Evolutionary conservation across 441 rosid genomes (phyloP).

Genomic region (Breynia disticha): DNA sequence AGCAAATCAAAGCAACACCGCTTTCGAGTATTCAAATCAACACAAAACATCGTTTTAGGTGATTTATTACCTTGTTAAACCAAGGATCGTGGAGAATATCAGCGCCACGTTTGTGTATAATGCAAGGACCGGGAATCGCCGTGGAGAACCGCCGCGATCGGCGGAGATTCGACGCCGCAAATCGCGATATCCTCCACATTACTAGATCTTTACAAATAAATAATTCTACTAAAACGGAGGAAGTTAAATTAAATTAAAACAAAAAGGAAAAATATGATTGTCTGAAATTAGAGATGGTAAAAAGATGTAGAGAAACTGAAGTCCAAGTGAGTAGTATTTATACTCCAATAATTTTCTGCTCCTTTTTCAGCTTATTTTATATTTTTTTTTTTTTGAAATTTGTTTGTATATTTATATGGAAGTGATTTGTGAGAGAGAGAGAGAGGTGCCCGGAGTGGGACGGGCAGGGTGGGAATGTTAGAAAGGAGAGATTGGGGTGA

Average conservation of each 20-base stretch:
- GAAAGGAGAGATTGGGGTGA: not conserved
- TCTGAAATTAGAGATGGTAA: too few relatives aligned
- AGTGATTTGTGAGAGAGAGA: not conserved
- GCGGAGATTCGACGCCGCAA: conserved; percentile 30
- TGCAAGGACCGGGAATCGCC: conserved; percentile 79
- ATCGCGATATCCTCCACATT: conserved; percentile 66
- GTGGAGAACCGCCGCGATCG: conserved; percentile 65
- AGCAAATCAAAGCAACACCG: not conserved
- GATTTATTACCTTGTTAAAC: conserved; percentile 84
- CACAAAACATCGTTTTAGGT: too few relatives aligned
- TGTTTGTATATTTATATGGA: not conserved
- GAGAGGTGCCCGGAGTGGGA: not conserved
- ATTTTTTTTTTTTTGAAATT: not conserved
- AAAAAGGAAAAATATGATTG: too few relatives aligned
- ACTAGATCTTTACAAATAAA: not conserved
- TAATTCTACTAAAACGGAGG: not conserved
- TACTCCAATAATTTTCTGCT: too few relatives aligned
- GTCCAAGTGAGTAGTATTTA: too few relatives aligned
- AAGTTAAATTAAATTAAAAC: too few relatives aligned
- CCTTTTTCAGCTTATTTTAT: too few relatives aligned
- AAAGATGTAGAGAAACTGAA: too few relatives aligned
- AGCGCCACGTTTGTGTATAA: conserved; percentile 92
- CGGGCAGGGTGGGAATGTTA: not conserved
- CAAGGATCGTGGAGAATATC: conserved; percentile 98
- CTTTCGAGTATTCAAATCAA: not conserved